Base-by-base conservation (phyloP, 495 filamentous ascomycete species). In the Lasiosphaeria miniovina region DNA sequence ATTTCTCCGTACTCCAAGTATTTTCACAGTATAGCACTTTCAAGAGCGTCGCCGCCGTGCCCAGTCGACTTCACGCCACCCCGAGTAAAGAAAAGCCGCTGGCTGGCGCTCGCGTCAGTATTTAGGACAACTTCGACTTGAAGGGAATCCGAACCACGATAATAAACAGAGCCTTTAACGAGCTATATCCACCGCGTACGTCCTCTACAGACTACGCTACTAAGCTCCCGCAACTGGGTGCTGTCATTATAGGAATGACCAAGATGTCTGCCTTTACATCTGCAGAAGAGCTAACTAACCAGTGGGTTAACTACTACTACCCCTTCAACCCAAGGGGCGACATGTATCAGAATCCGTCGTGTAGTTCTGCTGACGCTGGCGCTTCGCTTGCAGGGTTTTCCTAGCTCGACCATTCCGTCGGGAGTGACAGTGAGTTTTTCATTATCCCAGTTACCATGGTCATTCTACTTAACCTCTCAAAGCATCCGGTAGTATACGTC, bases 271-370 rank as follows among this genome's bases (percentile, higher is more conserved):
- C 54, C 12, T 55, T 55, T 34, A 38, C 54, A 31, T 55, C 54
- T 2, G 54, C 54, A 36, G 54, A 55, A 31, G 54, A 55, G 40
- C 54, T 38, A 0, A 55, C 54, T 24, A 38, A 55, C 54, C 54
- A 55, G 24, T 55, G 54, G 54, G 24, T 55, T 1, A 38, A 55
- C 31, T 55, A 36, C 40, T 38, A 55, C 24, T 24, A 11, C 11
- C 54, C 36, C 14, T 55, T 55, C 54, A 55, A 55, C 54, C 54
- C 54, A 3, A 55, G 54, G 24, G 54, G 54, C 31, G 54, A 46
- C 14, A 36, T 11, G 10, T 55, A 55, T 3, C 54, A 55, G 40
- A 55, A 11, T 8, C 54, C 54, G 9, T 32, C 54, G 36, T 32
- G 40, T 12, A 55, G 54, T 31, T 45, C 36, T 4, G 34, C 31